Conservation (phyloP, 129 eudicot species). For the Arctium lappa region DNA sequence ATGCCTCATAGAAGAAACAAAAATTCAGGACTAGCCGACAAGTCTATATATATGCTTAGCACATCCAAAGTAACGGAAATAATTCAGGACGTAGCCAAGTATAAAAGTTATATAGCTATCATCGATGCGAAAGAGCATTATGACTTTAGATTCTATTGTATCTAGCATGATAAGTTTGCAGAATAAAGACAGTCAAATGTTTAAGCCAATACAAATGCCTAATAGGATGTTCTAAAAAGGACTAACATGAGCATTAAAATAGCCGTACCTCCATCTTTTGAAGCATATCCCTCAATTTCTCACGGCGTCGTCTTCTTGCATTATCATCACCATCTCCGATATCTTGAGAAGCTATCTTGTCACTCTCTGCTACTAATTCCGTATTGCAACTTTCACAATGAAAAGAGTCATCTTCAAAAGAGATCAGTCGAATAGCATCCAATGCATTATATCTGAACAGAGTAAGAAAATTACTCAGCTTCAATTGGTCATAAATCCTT, state of each 20-base stretch:
- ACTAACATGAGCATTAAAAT: neutral
- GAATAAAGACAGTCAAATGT: too few relatives aligned
- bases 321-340: conserved; percentile 92
- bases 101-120: too few relatives aligned
- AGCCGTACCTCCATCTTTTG: conserved; percentile 69
- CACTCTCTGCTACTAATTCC: conserved; percentile 90
- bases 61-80: too few relatives aligned
- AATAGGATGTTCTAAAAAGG: neutral
- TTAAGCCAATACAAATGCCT: too few relatives aligned
- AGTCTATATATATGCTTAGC: too few relatives aligned
- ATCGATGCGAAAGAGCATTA: too few relatives aligned
- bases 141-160: too few relatives aligned
- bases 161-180: too few relatives aligned
- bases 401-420: conserved; percentile 64
- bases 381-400: conserved; percentile 93
- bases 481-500: neutral
- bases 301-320: conserved; percentile 80
- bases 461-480: neutral
- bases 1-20: too few relatives aligned
- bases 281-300: conserved; percentile 70
- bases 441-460: conserved; percentile 81
- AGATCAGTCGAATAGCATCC: conserved; percentile 76
- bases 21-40: too few relatives aligned
- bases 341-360: conserved; percentile 77
- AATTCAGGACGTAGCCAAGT: too few relatives aligned